Evolutionary conservation across 1,139 yeast genomes (phyloP).

Genomic region (Geotrichum klebahnii): DNA sequence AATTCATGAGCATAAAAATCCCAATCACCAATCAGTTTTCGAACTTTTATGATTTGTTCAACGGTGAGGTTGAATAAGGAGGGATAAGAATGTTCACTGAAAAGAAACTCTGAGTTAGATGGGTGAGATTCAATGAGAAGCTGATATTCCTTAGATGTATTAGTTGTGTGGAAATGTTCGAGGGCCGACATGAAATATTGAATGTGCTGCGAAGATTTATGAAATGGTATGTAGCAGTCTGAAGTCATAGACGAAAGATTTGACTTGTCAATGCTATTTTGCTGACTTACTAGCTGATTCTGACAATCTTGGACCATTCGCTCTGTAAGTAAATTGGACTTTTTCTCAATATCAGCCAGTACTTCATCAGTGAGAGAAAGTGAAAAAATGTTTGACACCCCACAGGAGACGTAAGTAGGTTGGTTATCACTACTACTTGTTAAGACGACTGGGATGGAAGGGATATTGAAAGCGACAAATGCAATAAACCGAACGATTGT

Average conservation of each 20-base stretch:
- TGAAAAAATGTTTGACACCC: conserved; percentile 10
- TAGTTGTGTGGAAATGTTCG: conserved; percentile 6
- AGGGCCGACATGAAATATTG: conserved; percentile 5
- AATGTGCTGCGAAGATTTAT: conserved; percentile 7
- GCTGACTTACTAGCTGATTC: not conserved
- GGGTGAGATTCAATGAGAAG: not conserved
- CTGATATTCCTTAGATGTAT: not conserved
- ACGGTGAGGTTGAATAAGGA: conserved; percentile 12
- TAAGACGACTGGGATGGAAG: conserved; percentile 17
- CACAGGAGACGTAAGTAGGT: conserved; percentile 6
- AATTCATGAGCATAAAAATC: conserved; percentile 68
- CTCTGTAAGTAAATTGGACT: not conserved
- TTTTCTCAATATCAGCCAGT: not conserved
- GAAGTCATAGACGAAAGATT: too few relatives aligned
- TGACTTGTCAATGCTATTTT: not conserved
- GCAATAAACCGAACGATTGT: conserved; percentile 19
- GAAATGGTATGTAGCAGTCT: not conserved
- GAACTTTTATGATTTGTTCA: conserved; percentile 6
- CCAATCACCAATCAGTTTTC: conserved; percentile 25
- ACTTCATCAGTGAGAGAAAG: not conserved
- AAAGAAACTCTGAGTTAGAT: not conserved
- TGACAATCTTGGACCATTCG: not conserved
- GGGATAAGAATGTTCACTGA: not conserved
- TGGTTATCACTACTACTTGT: not conserved
- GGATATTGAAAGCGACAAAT: conserved; percentile 16